Evolutionary conservation across 2,329 filamentous ascomycete genomes (phyloP).

Genomic region (Hymenoscyphus albidus): DNA sequence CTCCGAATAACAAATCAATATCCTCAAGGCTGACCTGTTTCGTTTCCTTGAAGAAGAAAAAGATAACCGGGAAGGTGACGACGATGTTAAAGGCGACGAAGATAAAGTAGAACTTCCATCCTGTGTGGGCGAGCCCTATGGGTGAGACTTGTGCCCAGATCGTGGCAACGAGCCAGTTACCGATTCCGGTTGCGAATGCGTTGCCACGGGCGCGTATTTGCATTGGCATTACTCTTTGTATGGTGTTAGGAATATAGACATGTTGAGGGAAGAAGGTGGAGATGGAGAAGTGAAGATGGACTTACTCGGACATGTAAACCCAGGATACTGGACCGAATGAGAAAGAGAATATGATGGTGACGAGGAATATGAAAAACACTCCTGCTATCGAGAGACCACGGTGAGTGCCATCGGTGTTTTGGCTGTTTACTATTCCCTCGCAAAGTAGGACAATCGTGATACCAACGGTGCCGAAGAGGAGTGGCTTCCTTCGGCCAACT

Average conservation of each 20-base stretch:
- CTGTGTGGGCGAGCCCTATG: constrained; percentile 45
- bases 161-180: constrained; percentile 57
- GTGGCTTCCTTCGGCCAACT: constrained; percentile 48
- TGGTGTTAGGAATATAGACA: not conserved
- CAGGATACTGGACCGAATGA: constrained; percentile 58
- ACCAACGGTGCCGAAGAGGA: constrained; percentile 49
- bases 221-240: constrained; percentile 53
- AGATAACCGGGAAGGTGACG: constrained; percentile 36
- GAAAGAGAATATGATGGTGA: constrained; percentile 55
- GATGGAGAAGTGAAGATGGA: constrained; percentile 35
- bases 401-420: constrained; percentile 41
- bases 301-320: constrained; percentile 19
- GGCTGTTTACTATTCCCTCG: constrained; percentile 55
- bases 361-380: constrained; percentile 63
- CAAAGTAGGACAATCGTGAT: constrained; percentile 56
- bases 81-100: constrained; percentile 41
- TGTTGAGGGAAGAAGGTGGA: constrained; percentile 54
- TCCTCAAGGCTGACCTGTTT: constrained; percentile 34
- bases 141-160: constrained; percentile 57
- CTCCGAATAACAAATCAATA: constrained; percentile 34
- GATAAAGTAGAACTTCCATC: constrained; percentile 55
- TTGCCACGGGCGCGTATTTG: constrained; percentile 58
- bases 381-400: constrained; percentile 53
- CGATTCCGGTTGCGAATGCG: constrained; percentile 54
- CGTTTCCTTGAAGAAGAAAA: constrained; percentile 35